Evolutionary conservation across 2,329 filamentous ascomycete species (phyloP), one percentile per base, ranked within the genome.

Genomic region (Magnaporthiopsis rhizophila): DNA sequence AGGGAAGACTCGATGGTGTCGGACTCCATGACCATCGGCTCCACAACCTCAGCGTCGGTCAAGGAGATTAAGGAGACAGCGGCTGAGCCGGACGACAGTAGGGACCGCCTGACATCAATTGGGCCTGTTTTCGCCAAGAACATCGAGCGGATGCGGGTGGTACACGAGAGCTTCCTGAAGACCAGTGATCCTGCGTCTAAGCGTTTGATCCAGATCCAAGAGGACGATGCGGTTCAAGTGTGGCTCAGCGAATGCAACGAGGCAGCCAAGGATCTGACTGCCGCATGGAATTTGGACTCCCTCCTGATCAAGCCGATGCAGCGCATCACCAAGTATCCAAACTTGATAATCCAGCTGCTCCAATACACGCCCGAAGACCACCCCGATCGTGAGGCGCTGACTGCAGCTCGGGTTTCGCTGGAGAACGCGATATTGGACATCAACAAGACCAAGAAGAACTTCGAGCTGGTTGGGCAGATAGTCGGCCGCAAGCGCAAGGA

Each of bases 271-370:
- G 95, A 97, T 73, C 83, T 99, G 67, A 99, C 95, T 0, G 87
- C 88, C 32, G 94, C 95, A 0, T 99, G 95, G 95, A 91, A 96
- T 74, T 77, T 99, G 66, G 93, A 97, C 74, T 96, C 95, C 0
- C 81, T 99, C n/a, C 84, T 99, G 26, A 94, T 99, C 72, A 99
- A 99, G 76, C 95, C 95, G 1, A 93, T 96, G 74, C 95, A 99
- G 76, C 87, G 95, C 61, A 89, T 98, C 67, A 88, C 94, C 45
- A 97, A 97, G 72, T 99, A 98, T 72, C 92, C 92, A 3, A 87
- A 97, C 59, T 81, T 99, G 57, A 85, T 99, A 59, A 86, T 87
- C 45, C 88, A 92, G 65, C 80, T 99, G 13, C 80, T 96, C 30
- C 87, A 92, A 67, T 85, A 89, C 65, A 98, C 94, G 0, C 89